phyloP scores from a whole-genome alignment of 768 basidiomycete genomes.

The Trametes coccinea region DNA sequence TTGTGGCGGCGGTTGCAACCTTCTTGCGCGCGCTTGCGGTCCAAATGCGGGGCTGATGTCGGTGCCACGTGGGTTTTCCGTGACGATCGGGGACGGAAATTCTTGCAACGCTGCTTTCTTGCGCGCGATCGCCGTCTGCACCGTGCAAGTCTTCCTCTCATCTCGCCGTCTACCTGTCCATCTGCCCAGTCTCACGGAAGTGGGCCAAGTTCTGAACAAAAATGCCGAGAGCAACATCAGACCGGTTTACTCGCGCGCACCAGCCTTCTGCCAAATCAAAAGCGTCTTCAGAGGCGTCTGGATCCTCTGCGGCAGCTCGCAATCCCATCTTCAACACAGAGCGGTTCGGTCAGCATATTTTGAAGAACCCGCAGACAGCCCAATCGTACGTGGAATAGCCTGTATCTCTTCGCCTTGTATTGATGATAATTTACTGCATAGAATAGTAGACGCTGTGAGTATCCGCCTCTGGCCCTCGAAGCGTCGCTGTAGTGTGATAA shows the following conservation, averaged over 20 bases:
- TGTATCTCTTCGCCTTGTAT: neutral
- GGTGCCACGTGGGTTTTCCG: conserved; percentile 7
- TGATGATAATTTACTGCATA: conserved; percentile 22
- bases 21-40: neutral
- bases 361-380: conserved; percentile 90
- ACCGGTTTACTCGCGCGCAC: conserved; percentile 71
- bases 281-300: conserved; percentile 45
- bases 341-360: conserved; percentile 95
- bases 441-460: conserved; percentile 64
- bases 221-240: conserved; percentile 82
- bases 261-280: conserved; percentile 56
- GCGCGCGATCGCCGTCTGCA: too few relatives aligned
- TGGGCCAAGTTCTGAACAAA: neutral
- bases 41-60: neutral
- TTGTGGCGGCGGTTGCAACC: neutral
- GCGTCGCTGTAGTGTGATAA: neutral
- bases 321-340: conserved; percentile 95
- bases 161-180: too few relatives aligned
- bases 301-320: conserved; percentile 45
- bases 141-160: neutral
- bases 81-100: conserved; percentile 8
- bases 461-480: neutral
- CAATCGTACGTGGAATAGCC: conserved; percentile 64
- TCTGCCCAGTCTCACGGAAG: too few relatives aligned
- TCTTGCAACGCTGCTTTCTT: neutral